Percentiles rank a stretch among this genome's conserved stretches.
Conservation (phyloP, 176 grass and related monocot species). For the Aegilops tauschii region DNA sequence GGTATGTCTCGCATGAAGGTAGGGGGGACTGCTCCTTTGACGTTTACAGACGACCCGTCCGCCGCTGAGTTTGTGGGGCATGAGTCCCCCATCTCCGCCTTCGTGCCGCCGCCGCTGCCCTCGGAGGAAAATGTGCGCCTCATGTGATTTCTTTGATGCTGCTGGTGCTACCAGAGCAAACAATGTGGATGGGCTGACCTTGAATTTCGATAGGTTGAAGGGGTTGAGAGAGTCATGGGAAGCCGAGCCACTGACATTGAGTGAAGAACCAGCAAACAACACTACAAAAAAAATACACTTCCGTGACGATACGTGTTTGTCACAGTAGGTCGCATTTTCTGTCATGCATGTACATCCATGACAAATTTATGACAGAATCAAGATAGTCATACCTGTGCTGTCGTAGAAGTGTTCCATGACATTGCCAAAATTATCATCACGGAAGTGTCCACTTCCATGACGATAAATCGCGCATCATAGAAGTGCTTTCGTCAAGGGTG, state of each 20-base stretch:
- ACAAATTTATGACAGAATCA: too few species aligned
- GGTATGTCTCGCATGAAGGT: constrained; percentile 34
- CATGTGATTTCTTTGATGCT: constrained; percentile 84
- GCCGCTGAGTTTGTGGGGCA: constrained; percentile 47
- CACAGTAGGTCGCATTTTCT: too few species aligned
- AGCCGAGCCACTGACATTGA: constrained; percentile 41
- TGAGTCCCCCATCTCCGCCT: constrained; percentile 48
- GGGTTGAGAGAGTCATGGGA: constrained; percentile 60
- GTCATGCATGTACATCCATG: too few species aligned
- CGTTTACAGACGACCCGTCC: constrained; percentile 56
- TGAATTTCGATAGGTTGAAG: constrained; percentile 54
- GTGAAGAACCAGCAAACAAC: constrained; percentile 34
- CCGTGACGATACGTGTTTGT: too few species aligned
- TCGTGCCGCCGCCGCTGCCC: constrained; percentile 42
- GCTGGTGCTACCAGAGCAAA: constrained; percentile 15
- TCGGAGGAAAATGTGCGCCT: constrained; percentile 41
- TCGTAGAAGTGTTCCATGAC: too few species aligned
- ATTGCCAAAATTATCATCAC: too few species aligned
- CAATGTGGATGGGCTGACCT: constrained; percentile 35
- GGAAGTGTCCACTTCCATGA: too few species aligned
- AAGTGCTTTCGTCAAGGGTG: too few species aligned
- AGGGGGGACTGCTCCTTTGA: constrained; percentile 42
- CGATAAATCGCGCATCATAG: too few species aligned
- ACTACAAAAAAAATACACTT: too few species aligned
- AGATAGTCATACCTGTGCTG: too few species aligned